Conservation (phyloP, 2,329 filamentous ascomycete species). For the Trichoderma lentiforme region DNA sequence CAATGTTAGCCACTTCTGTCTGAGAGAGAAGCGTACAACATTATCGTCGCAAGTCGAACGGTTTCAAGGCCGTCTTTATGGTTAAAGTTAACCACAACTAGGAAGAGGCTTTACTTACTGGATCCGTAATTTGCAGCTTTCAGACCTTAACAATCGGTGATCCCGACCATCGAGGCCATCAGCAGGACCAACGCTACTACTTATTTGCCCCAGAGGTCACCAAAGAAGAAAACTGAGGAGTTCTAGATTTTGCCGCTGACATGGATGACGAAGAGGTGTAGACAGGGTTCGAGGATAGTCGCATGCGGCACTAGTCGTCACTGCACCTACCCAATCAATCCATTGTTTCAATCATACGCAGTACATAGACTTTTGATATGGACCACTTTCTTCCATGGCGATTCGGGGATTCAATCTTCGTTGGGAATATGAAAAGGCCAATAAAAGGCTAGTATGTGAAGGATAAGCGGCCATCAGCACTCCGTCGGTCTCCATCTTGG, state of each 20-base stretch:
- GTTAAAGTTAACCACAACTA: background rate
- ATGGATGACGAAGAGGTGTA: background rate
- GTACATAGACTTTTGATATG: background rate
- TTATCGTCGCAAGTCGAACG: background rate
- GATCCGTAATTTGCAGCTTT: background rate
- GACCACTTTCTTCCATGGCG: background rate
- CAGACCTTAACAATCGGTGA: background rate
- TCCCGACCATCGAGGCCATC: background rate
- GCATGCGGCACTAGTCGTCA: background rate
- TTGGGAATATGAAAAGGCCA: background rate
- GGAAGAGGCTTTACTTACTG: background rate
- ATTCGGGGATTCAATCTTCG: background rate
- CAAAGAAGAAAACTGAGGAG: background rate
- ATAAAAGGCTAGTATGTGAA: background rate
- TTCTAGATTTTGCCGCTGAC: conserved; percentile 6
- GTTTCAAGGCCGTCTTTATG: background rate
- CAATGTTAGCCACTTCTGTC: background rate
- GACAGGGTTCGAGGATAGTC: background rate
- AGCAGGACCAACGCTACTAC: background rate
- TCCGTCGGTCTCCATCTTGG: background rate
- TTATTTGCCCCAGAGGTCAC: background rate
- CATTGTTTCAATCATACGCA: background rate
- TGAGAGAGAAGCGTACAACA: background rate
- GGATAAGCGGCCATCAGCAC: background rate
- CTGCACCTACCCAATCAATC: background rate